Evolutionary conservation across 2,329 filamentous ascomycete genomes (phyloP).

Genomic region (Fusarium sterilihyphosum): DNA sequence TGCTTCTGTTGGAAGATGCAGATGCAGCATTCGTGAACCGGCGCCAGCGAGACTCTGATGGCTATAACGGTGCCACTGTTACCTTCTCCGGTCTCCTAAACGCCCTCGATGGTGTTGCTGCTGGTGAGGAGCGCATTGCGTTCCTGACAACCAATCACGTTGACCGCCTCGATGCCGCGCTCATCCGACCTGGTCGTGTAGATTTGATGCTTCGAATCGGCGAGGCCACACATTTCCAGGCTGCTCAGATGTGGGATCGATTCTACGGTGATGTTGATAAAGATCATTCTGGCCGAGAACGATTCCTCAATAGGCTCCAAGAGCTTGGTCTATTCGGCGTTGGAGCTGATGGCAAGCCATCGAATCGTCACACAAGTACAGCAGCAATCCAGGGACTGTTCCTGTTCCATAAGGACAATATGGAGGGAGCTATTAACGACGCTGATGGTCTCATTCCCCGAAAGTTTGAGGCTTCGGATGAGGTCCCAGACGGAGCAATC

Average conservation of each 20-base stretch:
- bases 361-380: constrained; percentile 74
- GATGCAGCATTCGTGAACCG: constrained; percentile 91
- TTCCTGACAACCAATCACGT: constrained; percentile 97
- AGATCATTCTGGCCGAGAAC: constrained; percentile 67
- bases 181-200: constrained; percentile 90
- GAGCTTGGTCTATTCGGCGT: constrained; percentile 76
- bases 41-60: constrained; percentile 79
- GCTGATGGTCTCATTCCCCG: constrained; percentile 72
- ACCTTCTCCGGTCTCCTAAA: constrained; percentile 94
- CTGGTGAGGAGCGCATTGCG: constrained; percentile 91
- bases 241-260: constrained; percentile 87
- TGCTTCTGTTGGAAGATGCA: constrained; percentile 88
- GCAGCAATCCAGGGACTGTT: constrained; percentile 95
- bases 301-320: constrained; percentile 77
- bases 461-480: constrained; percentile 62
- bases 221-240: constrained; percentile 87
- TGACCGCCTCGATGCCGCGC: constrained; percentile 85
- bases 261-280: constrained; percentile 88
- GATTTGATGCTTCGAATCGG: constrained; percentile 93
- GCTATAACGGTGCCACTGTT: constrained; percentile 86
- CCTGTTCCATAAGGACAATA: constrained; percentile 91
- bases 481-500: constrained; percentile 50
- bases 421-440: constrained; percentile 86
- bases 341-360: constrained; percentile 57
- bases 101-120: constrained; percentile 89